Base-by-base conservation (phyloP, 176 grass and related monocot species). In the Raddia distichophylla region DNA sequence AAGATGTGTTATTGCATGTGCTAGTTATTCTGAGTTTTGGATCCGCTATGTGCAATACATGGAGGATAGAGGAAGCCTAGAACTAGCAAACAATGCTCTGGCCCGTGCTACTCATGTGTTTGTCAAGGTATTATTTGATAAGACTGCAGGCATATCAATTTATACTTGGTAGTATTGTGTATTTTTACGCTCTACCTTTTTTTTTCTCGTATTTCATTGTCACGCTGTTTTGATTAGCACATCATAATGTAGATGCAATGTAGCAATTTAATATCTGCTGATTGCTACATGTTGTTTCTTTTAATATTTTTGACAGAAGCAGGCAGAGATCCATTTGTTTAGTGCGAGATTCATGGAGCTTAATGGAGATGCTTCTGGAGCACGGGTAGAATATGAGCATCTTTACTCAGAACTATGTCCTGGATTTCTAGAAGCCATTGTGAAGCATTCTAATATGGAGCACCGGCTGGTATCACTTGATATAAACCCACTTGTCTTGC, bases 11-110 rank as follows among this genome's bases (percentile, higher is more conserved):
- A 99, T 99, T 90, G 96, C 93, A 0, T 99, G 96, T 87, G 96
- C 96, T 35, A 95, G 75, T 75, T 95, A 99, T 93, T 88, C 93
- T 72, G 96, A 99, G 66, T 99, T 93, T 60, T 99, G 96, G 96
- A 99, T 88, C 46, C 96, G 96, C 50, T 99, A 99, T 85, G 96
- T 99, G 48, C 74, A 91, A 79, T 93, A 86, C 80, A 99, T 99
- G 96, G 93, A 99, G 65, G 82, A 71, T 59, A 93, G 83, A 84
- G 88, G 85, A 85, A 99, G 90, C 77, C 82, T 99, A 78, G 96
- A 99, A 64, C 91, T 99, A 65, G 93, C 96, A 67, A 95, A 85
- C 83, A 99, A 99, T 93, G 96, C 96, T 34, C 85, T 99, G 89
- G 87, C 89, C 82, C 93, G 96, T 70, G 93, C 96, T 50, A 93